A percentile compares a stretch with the other conserved stretches of the same genome.
These are phyloP conservation scores for Fusarium lyarnte DNA, from an alignment of 2,329 filamentous ascomycete species.

Conservation along the genomic window DNA sequence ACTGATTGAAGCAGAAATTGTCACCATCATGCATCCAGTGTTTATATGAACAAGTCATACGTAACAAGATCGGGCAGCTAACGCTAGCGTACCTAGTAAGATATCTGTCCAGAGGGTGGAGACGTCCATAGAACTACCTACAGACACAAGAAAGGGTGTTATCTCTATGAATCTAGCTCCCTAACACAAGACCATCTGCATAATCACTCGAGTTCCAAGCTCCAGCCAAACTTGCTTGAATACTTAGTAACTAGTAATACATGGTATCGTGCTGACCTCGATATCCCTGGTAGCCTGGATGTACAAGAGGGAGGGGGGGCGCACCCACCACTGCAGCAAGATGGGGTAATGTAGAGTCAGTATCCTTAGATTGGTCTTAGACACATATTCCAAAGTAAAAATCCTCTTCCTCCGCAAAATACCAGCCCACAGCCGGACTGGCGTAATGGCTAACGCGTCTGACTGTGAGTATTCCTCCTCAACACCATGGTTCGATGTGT, in stretches of 20 bases:
- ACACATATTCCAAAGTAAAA: not conserved
- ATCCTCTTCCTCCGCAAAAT: too few relatives aligned
- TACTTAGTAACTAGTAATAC: too few relatives aligned
- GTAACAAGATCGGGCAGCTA: not conserved
- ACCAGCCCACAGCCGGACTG: not conserved
- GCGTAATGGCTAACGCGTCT: not conserved
- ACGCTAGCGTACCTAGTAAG: not conserved
- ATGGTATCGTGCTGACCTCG: too few relatives aligned
- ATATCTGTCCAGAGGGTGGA: not conserved
- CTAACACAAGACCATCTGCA: not conserved
- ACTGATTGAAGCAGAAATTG: not conserved
- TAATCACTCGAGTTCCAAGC: too few relatives aligned
- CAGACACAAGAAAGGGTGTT: not conserved
- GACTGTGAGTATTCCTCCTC: not conserved
- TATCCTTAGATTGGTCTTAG: too few relatives aligned
- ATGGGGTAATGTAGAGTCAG: too few relatives aligned
- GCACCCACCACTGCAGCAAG: too few relatives aligned
- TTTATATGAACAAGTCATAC: not conserved
- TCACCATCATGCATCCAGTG: not conserved
- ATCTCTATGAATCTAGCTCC: not conserved
- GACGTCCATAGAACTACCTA: not conserved
- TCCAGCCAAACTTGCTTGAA: too few relatives aligned
- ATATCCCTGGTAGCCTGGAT: too few relatives aligned
- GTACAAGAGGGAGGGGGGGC: too few relatives aligned
- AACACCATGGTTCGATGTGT: too few relatives aligned